These are phyloP conservation scores for Nepenthes mirabilis DNA, from an alignment of 148 eudicot genomes.

Conservation along the genomic window DNA sequence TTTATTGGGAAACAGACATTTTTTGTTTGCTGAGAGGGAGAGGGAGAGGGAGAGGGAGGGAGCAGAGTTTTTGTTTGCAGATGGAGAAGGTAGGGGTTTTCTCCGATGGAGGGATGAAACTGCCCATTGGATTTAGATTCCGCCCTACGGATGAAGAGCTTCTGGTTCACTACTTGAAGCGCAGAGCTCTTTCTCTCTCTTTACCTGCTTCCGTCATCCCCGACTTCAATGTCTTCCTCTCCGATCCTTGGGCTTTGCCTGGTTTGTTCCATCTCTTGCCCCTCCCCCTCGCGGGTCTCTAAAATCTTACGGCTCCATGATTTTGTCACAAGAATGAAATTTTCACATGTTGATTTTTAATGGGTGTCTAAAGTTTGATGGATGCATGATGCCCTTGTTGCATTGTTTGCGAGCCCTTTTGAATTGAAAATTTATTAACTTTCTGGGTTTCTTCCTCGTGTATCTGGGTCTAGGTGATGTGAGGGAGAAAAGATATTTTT, in stretches of 20 bases:
- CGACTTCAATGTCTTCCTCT: slow-evolving; percentile 17
- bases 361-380: too few species aligned
- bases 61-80: neutral
- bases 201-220: slow-evolving; percentile 44
- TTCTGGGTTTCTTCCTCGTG: neutral
- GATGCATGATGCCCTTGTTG: too few species aligned
- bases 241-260: slow-evolving; percentile 40
- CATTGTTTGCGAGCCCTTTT: too few species aligned
- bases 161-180: slow-evolving; percentile 35
- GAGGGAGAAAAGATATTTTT: slow-evolving; percentile 41
- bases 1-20: too few species aligned
- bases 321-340: too few species aligned
- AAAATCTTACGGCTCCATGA: too few species aligned
- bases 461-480: slow-evolving; percentile 23
- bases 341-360: too few species aligned
- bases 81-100: neutral
- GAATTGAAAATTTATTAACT: neutral
- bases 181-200: slow-evolving; percentile 22
- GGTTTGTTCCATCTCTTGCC: slow-evolving; percentile 15
- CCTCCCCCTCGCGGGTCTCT: neutral
- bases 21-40: too few species aligned
- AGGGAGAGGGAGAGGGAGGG: too few species aligned
- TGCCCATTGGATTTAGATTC: slow-evolving; percentile 54
- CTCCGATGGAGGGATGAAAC: neutral
- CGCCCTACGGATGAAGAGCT: slow-evolving; percentile 55